Evolutionary conservation across 2,329 filamentous ascomycete species (phyloP).

Genomic region (Aureobasidium vineae): DNA sequence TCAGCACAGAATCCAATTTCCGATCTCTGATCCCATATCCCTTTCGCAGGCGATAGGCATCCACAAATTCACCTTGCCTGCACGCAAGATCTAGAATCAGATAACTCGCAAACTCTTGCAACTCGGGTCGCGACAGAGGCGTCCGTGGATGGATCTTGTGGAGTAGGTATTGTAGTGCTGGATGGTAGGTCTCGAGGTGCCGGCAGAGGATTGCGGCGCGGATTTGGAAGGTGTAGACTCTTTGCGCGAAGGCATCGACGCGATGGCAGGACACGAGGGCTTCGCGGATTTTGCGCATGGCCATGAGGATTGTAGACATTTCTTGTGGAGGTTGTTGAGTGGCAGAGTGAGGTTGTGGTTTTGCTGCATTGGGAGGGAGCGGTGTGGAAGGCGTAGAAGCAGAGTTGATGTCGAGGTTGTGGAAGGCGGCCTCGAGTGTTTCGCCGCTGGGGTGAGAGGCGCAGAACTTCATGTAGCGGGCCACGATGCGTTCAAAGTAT

Average conservation of each 20-base stretch:
- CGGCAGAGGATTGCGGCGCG: conserved; percentile 76
- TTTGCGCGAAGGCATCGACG: conserved; percentile 76
- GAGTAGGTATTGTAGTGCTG: conserved; percentile 77
- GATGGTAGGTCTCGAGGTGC: conserved; percentile 85
- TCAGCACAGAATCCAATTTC: conserved; percentile 67
- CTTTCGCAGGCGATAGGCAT: conserved; percentile 67
- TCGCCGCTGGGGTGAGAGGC: conserved; percentile 68
- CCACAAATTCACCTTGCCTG: conserved; percentile 69
- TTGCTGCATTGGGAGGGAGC: conserved; percentile 27
- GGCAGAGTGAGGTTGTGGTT: conserved; percentile 17
- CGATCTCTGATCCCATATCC: conserved; percentile 57
- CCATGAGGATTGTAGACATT: conserved; percentile 72
- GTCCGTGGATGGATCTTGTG: conserved; percentile 65
- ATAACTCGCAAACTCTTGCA: conserved; percentile 77
- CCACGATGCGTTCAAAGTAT: conserved; percentile 84
- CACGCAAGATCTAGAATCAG: conserved; percentile 86
- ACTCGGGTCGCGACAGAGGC: conserved; percentile 66
- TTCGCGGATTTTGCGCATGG: conserved; percentile 89
- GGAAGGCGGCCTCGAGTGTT: conserved; percentile 72
- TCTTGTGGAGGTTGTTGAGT: conserved; percentile 41
- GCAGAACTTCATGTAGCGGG: conserved; percentile 88
- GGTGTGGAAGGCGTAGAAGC: not conserved
- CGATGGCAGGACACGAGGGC: conserved; percentile 77
- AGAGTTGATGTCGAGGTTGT: conserved; percentile 54
- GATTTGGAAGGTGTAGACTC: conserved; percentile 89